Evolutionary conservation across 2,329 filamentous ascomycete genomes (phyloP).

Genomic region (Penicillium vulpinum): DNA sequence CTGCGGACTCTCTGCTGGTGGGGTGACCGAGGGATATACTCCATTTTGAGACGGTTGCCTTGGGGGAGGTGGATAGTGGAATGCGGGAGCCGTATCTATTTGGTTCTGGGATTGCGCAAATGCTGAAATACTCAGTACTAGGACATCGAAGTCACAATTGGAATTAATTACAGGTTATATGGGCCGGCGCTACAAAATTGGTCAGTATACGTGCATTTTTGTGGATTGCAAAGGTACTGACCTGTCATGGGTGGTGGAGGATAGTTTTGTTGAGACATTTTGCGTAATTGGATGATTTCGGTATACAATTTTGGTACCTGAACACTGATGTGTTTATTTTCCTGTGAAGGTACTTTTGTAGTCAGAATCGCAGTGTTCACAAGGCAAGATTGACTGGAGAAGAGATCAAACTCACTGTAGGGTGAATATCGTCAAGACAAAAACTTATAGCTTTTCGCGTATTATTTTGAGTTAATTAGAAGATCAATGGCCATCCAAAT

Average conservation of each 20-base stretch:
- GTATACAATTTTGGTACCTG: background rate
- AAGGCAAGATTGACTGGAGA: background rate
- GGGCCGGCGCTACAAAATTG: slow-evolving; percentile 10
- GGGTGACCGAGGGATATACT: slow-evolving; percentile 8
- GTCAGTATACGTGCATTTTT: background rate
- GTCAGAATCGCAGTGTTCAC: background rate
- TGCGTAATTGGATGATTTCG: background rate
- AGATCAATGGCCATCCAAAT: background rate
- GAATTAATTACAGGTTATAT: slow-evolving; percentile 17
- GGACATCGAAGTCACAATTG: too few species aligned
- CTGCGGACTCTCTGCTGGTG: slow-evolving; percentile 1
- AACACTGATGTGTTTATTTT: background rate
- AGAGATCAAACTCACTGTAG: background rate
- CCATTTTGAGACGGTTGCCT: slow-evolving; percentile 14
- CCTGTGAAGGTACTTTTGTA: background rate
- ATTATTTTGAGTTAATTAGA: background rate
- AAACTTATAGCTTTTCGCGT: background rate
- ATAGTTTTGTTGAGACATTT: background rate
- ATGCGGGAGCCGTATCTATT: slow-evolving; percentile 6
- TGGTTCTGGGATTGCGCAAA: background rate
- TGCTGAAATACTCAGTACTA: background rate
- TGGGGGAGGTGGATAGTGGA: slow-evolving; percentile 30
- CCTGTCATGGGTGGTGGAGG: slow-evolving; percentile 3
- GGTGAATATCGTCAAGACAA: background rate
- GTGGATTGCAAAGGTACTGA: background rate